Base-by-base conservation (phyloP, 352 stramenopile genomes). In the Pythium phragmitis region DNA sequence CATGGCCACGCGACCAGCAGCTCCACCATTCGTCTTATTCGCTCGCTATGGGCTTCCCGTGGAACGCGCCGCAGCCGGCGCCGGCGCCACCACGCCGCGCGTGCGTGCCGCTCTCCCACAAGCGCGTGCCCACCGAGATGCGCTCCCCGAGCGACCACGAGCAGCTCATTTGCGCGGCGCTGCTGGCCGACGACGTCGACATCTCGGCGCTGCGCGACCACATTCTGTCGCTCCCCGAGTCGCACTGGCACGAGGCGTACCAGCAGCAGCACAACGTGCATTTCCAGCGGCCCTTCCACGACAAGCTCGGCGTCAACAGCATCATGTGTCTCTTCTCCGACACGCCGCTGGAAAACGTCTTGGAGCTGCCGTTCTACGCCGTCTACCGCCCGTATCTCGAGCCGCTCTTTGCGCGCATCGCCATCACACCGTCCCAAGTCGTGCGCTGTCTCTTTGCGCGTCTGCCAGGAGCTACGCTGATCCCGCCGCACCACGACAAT, bases 271-370 rank as follows among this genome's bases (percentile, higher is more conserved):
- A 81, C 68, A 97, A 96, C 62, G 93, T 98, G 19, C 77, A 77
- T 42, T 81, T 99, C 21, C 86, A 82, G 45, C 83, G 96, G 14
- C 83, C 95, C 19, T 94, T 89, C 51, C 96, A 99, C 74, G 96
- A 99, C 82, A 80, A 79, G 55, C 97, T 96, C 76, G 96, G 96
- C 49, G 97, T 99, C 52, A 82, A 90, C 64, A 98, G 98, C 74
- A 96, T 98, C 65, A 89, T 98, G 43, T 88, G 98, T 39, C 73
- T 98, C 14, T 99, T 98, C 79, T 98, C 87, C 61, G 96, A 99
- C 79, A 97, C 98, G 70, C 98, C 98, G 74, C 72, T 98, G 19
- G 82, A 95, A 62, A 81, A 81, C 37, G 87, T 97, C 23, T 98
- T 96, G 72, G 81, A 91, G 37, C 74, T 99, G 46, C 96, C 96